phyloP scores from a whole-genome alignment of 768 basidiomycete species.

The Saitozyma podzolica region DNA sequence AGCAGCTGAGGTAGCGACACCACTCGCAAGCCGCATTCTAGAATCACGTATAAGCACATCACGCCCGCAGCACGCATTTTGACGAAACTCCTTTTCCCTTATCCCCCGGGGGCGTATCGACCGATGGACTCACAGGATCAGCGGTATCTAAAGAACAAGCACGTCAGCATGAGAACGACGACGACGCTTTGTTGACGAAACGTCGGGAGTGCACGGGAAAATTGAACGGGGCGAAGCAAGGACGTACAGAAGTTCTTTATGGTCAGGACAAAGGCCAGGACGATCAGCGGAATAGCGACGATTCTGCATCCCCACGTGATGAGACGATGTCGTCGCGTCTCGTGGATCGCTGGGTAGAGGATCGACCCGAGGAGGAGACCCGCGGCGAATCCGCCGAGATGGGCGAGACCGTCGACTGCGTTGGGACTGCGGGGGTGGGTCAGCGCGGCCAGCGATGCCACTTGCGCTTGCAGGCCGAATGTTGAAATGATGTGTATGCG shows the following conservation, averaged over 20 bases:
- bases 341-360: constrained; percentile 86
- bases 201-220: background rate
- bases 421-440: constrained; percentile 41
- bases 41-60: background rate
- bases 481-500: background rate
- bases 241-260: constrained; percentile 72
- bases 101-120: background rate
- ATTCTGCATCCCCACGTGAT: constrained; percentile 74
- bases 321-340: constrained; percentile 68
- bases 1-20: constrained; percentile 86
- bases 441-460: no score
- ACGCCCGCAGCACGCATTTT: no score
- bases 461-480: background rate
- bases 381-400: constrained; percentile 63
- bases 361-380: constrained; percentile 73
- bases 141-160: constrained; percentile 26
- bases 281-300: constrained; percentile 69
- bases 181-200: background rate
- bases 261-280: constrained; percentile 79
- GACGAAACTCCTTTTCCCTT: no score
- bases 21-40: constrained; percentile 77
- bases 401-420: constrained; percentile 90
- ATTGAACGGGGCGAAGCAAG: background rate
- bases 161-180: background rate
- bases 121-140: constrained; percentile 27